phyloP scores from a whole-genome alignment of 805 yeast genomes.

The Cyberlindnera xylosilytica region DNA sequence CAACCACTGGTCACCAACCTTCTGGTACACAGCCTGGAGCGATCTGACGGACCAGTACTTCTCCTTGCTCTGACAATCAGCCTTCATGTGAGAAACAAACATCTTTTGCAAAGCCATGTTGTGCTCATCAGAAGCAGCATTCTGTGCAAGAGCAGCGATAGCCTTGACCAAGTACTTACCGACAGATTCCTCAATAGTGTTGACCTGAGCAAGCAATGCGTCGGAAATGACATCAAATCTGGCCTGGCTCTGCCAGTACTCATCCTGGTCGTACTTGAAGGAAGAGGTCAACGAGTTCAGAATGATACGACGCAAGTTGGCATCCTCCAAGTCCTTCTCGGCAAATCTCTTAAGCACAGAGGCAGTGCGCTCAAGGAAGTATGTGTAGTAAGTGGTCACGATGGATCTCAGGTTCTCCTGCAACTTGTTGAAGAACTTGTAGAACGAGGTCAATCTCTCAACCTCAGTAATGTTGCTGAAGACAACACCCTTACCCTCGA shows the following conservation, averaged over 20 bases:
- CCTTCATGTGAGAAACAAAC: conserved; percentile 65
- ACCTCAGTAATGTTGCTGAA: conserved; percentile 42
- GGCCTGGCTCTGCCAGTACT: conserved; percentile 88
- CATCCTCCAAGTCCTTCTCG: conserved; percentile 39
- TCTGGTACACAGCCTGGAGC: conserved; percentile 78
- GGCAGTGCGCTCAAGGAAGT: conserved; percentile 72
- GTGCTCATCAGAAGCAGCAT: conserved; percentile 67
- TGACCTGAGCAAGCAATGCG: conserved; percentile 63
- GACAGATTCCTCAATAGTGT: conserved; percentile 63
- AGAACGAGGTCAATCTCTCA: conserved; percentile 69
- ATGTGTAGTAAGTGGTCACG: conserved; percentile 84
- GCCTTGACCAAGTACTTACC: conserved; percentile 83
- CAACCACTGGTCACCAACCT: conserved; percentile 94
- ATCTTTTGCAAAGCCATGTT: conserved; percentile 70
- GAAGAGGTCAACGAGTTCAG: conserved; percentile 73
- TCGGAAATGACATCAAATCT: conserved; percentile 72
- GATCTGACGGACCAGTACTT: conserved; percentile 79
- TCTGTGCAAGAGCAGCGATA: conserved; percentile 69
- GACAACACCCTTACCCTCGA: conserved; percentile 71
- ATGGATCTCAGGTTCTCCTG: conserved; percentile 84
- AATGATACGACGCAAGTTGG: conserved; percentile 67
- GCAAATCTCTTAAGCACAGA: conserved; percentile 50
- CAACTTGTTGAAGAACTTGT: conserved; percentile 79
- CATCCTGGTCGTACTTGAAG: conserved; percentile 87
- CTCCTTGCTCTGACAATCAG: conserved; percentile 51